Evolutionary conservation across 1,284 basidiomycete genomes (phyloP).

Genomic region (Irpex sp.): DNA sequence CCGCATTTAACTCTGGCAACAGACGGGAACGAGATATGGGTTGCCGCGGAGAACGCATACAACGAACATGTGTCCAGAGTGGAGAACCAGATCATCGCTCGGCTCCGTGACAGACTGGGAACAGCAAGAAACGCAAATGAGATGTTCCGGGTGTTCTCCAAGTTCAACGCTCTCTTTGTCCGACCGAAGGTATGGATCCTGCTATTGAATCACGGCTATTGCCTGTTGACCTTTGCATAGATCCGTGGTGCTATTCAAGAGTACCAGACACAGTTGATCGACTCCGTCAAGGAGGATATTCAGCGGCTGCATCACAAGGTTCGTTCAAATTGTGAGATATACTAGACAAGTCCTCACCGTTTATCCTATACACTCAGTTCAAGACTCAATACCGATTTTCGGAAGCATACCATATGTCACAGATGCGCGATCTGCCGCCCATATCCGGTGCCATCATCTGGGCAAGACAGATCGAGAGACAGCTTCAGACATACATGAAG

Average conservation of each 20-base stretch:
- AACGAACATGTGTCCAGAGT: constrained; percentile 97
- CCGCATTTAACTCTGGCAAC: constrained; percentile 4
- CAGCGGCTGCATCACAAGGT: constrained; percentile 93
- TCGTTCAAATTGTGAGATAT: background rate
- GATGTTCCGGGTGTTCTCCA: constrained; percentile 99
- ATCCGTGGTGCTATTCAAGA: constrained; percentile 98
- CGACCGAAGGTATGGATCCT: constrained; percentile 77
- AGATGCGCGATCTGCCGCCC: constrained; percentile 95
- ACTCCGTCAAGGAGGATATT: constrained; percentile 98
- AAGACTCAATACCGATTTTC: constrained; percentile 94
- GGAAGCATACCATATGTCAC: constrained; percentile 96
- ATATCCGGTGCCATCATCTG: constrained; percentile 98
- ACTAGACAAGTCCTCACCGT: background rate
- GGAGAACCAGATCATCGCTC: constrained; percentile 97
- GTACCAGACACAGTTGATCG: constrained; percentile 96
- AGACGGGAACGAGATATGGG: constrained; percentile 99
- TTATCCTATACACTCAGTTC: constrained; percentile 47
- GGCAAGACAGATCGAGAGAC: constrained; percentile 97
- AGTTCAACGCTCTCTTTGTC: constrained; percentile 97
- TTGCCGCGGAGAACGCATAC: constrained; percentile 94
- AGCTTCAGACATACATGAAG: constrained; percentile 96
- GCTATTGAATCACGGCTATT: no score
- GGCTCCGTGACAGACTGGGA: constrained; percentile 89
- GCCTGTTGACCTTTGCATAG: constrained; percentile 32
- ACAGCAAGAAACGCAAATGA: constrained; percentile 97